phyloP scores from a whole-genome alignment of 2,329 filamentous ascomycete species.

The Canariomyces notabilis region DNA sequence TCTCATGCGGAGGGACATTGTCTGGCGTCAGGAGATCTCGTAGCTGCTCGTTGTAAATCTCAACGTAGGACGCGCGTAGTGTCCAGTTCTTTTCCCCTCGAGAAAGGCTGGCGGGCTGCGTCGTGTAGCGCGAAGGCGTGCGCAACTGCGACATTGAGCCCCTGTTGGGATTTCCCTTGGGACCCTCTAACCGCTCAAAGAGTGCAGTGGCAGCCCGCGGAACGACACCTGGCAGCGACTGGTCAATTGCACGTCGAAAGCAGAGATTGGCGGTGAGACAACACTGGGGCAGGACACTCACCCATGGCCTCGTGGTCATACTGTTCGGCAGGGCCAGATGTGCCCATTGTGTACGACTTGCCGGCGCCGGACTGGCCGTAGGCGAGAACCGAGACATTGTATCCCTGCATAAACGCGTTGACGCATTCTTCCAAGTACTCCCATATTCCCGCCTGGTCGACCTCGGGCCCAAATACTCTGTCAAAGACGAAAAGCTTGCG shows the following conservation, averaged over 20 bases:
- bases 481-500: slow-evolving; percentile 96
- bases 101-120: slow-evolving; percentile 37
- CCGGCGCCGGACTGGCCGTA: slow-evolving; percentile 97
- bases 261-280: neutral
- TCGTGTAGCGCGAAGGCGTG: slow-evolving; percentile 73
- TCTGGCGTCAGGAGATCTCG: slow-evolving; percentile 85
- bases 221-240: slow-evolving; percentile 67
- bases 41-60: slow-evolving; percentile 97
- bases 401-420: slow-evolving; percentile 84
- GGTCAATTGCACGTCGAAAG: slow-evolving; percentile 3
- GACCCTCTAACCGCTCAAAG: slow-evolving; percentile 77
- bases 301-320: slow-evolving; percentile 68
- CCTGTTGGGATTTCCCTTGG: slow-evolving; percentile 45
- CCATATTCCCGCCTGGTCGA: slow-evolving; percentile 86
- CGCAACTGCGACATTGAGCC: slow-evolving; percentile 72
- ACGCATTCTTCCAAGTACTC: slow-evolving; percentile 91
- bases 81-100: slow-evolving; percentile 76
- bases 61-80: slow-evolving; percentile 87
- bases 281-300: slow-evolving; percentile 41
- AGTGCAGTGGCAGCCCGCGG: slow-evolving; percentile 80
- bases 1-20: slow-evolving; percentile 61
- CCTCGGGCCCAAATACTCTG: slow-evolving; percentile 80
- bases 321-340: slow-evolving; percentile 77
- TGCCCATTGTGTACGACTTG: slow-evolving; percentile 99
- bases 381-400: slow-evolving; percentile 95